Evolutionary conservation across 495 filamentous ascomycete genomes (phyloP), one percentile per base, ranked within the genome.

Genomic region (Niebla homalea): DNA sequence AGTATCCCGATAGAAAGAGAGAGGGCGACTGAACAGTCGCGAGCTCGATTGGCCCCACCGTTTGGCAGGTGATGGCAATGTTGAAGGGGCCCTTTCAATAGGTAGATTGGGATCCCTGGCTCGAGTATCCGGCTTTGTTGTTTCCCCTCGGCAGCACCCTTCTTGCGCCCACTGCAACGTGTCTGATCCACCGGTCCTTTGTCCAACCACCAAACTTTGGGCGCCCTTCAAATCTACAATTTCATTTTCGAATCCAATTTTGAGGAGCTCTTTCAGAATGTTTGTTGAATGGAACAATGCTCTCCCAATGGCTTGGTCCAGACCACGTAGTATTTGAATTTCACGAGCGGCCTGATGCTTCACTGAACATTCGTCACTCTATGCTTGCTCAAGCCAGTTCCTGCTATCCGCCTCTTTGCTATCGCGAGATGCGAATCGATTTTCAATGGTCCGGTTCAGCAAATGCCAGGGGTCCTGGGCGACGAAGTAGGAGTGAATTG

Each of bases 1-100:
- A 53, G 43, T 52, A 53, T 37, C 58, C 58, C 36, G 43, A 36
- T 10, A 50, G 44, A 52, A 44, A 44, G 43, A 20, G 50, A 51
- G 43, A 48, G 36, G 35, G 49, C 53, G 48, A 47, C 43, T 40
- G 18, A 56, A 26, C 21, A 57, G 57, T 39, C 53, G 53, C 57
- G 55, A 19, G 48, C 36, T 37, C 38, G 56, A 53, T 35, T 45
- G 44, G 35, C 46, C 51, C 52, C 43, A 47, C 60, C 32, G 60
- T 53, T 51, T 55, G 45, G 39, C 58, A 58, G 40, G 60, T 41
- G 11, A 43, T 57, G 2, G 59, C 16, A 64, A 45, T 16, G 45
- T 16, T 48, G 45, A 22, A 48, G 11, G 21, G n/a, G 20, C 18
- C 26, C 32, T 48, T 21, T 35, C 23, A 37, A 18, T 22, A 45